Base-by-base conservation (phyloP, 495 filamentous ascomycete species). In the Aspergillus bertholletiae region DNA sequence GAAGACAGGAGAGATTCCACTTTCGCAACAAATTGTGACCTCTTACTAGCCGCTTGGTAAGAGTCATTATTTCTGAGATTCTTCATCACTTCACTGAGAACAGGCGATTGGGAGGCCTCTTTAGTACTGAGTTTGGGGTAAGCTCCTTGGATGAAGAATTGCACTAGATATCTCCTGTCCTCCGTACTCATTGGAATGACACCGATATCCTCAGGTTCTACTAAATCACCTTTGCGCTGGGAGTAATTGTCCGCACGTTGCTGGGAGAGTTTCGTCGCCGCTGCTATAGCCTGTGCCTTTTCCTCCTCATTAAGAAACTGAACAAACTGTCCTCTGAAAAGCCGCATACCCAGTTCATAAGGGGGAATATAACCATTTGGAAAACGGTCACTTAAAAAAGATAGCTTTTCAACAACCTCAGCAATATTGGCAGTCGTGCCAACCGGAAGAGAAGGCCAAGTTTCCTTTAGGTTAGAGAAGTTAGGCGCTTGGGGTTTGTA, bases 91-190 rank as follows among this genome's bases (percentile, higher is more conserved):
- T 70, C 64, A 13, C 58, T 64, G 28, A 79, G 35, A 26, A 74
- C 57, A 30, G 73, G 58, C 12, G 60, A 58, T 30, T 68, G 56
- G 32, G 55, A 55, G 7, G 52, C 20, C 46, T 66, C 51, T 2
- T 45, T 39, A 12, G 15, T 43, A 18, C 62, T 58, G 15, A 59
- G 23, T 6, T 53, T 50, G 11, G 68, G 64, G 48, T 79, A 80
- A 43, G 69, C 67, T 5, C 77, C 77, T 46, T 60, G 87, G 60
- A 93, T 93, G 48, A 96, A 73, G 39, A 85, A 77, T 59, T 88
- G 74, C 61, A 97, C 83, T 15, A 97, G 70, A 5, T 77, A 75
- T 49, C 80, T 77, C 28, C 74, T 75, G 28, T 90, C 71, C 48
- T 89, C 77, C 13, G 70, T 66, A 56, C 82, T 76, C 23, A 89